Evolutionary conservation across 106 monocot genomes (phyloP).

Genomic region (Acanthochlamys bracteata): DNA sequence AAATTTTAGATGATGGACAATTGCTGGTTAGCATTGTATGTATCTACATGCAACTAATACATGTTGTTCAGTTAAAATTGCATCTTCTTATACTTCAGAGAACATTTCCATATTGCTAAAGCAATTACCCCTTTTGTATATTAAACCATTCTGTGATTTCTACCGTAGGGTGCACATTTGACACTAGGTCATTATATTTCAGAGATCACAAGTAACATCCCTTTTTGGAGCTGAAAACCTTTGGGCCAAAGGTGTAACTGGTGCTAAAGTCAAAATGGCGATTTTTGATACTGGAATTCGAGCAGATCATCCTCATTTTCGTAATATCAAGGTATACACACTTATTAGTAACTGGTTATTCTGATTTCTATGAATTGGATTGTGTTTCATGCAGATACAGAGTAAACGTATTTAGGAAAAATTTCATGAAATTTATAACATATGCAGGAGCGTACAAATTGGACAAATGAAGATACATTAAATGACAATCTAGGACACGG

Average conservation of each 20-base stretch:
- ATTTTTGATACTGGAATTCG: constrained; percentile 99
- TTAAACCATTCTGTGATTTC: background rate
- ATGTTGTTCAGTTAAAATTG: background rate
- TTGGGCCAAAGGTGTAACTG: constrained; percentile 88
- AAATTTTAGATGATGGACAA: no score
- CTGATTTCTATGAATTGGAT: no score
- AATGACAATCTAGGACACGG: constrained; percentile 99
- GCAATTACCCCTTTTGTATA: no score
- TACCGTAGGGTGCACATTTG: background rate
- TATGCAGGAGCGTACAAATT: constrained; percentile 93
- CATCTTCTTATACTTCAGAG: no score
- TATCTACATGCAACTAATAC: background rate
- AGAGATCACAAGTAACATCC: constrained; percentile 98
- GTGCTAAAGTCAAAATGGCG: constrained; percentile 96
- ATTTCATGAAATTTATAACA: no score
- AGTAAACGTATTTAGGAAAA: no score
- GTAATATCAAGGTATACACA: constrained; percentile 87
- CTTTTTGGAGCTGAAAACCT: constrained; percentile 89
- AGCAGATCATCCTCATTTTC: constrained; percentile 93
- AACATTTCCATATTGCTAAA: background rate
- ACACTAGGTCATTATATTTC: constrained; percentile 10
- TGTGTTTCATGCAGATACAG: no score
- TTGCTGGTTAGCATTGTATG: background rate
- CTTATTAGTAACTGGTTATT: background rate
- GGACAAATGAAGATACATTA: constrained; percentile 97